Conservation (phyloP, 164 flowering plant species). For the Houttuynia cordata region DNA sequence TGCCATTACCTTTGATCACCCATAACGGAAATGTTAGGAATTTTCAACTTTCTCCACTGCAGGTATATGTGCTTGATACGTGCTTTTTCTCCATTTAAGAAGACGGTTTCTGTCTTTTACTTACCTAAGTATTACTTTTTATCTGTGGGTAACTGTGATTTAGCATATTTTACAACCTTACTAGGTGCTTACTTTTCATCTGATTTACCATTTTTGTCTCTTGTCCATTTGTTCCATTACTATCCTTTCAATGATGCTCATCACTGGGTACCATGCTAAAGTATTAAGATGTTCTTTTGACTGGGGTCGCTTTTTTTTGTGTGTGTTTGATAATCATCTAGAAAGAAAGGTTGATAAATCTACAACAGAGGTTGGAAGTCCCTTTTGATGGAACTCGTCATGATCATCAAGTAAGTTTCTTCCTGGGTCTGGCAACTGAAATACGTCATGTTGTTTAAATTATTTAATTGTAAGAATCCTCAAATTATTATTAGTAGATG, state of each 20-base stretch:
- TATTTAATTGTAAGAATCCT: no score
- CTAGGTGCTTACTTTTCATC: no score
- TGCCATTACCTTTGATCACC: conserved; percentile 23
- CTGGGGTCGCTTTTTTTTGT: not conserved
- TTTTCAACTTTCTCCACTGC: conserved; percentile 37
- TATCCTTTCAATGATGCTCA: no score
- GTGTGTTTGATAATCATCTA: conserved; percentile 12
- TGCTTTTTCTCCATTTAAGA: not conserved
- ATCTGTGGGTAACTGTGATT: not conserved
- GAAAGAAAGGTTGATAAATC: conserved; percentile 66
- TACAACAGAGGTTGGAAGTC: conserved; percentile 59
- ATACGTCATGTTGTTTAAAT: no score
- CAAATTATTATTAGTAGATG: no score
- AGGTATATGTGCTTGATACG: conserved; percentile 31
- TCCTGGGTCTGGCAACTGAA: not conserved
- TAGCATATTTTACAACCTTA: not conserved
- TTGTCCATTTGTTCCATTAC: no score
- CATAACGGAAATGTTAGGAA: conserved; percentile 23
- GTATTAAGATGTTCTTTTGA: not conserved
- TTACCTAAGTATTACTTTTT: not conserved
- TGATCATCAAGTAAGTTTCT: conserved; percentile 73
- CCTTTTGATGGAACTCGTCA: conserved; percentile 71
- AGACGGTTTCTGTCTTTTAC: not conserved
- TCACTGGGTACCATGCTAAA: no score
- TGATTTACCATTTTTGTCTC: no score